Evolutionary conservation across 169 alveolate species (phyloP), one percentile per base, ranked within the genome.

Genomic region (Eimeria sp.): DNA sequence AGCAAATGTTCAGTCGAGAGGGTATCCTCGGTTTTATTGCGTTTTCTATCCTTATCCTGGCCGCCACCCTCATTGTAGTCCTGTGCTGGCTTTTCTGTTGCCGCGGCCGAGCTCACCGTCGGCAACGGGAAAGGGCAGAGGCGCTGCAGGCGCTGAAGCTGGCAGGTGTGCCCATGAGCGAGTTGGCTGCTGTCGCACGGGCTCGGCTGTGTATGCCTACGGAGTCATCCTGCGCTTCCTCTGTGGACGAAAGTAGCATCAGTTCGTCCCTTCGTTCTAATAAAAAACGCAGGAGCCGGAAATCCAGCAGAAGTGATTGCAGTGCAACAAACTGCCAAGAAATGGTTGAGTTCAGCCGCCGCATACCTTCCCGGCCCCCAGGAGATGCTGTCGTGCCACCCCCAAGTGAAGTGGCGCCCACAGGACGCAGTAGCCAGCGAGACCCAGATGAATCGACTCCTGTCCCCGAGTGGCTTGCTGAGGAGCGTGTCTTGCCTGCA

Each of bases 1-100:
- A 80, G 88, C 96, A 93, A 49, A 93, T 93, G 96, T 93, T 93
- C 68, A 77, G 91, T 40, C 56, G 93, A 37, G 96, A 93, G 62
- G 96, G 96, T 30, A 72, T 93, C n/a, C 74, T 83, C n/a, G 96
- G 96, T 23, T 88, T 93, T 66, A 82, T 93, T 43, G 89, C 66
- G 58, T 93, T 93, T 58, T 52, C 96, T 20, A 72, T 93, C 43
- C 87, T 93, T 56, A 78, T 93, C 82, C 88, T 82, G 6, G 90
- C 90, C 6, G 96, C 96, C 25, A 89, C 94, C 8, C 88, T 83
- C 66, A 60, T 88, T 33, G 96, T 93, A 60, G 30, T 83, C 54
- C 66, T 83, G 27, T 88, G 93, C 80, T 93, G 96, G 96, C 96
- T 74, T 30, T 71, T 93, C 96, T 60, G 90, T 93, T 93, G 68